Evolutionary conservation across 148 eudicot species (phyloP), one percentile per base, ranked within the genome.

Genomic region (Persicaria tinctoria): DNA sequence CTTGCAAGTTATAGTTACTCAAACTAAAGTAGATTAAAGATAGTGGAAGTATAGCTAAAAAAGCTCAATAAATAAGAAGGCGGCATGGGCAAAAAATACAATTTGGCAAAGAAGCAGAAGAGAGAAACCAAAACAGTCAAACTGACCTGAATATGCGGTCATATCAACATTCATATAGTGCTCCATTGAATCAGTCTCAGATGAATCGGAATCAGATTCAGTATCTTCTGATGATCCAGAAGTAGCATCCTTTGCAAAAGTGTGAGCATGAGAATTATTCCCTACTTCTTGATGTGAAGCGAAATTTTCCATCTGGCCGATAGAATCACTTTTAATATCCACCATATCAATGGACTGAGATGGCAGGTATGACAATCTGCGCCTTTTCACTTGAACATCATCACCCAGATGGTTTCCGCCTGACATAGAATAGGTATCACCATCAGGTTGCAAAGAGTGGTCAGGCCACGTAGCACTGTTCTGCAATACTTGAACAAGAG

Each of bases 131-230:
- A 63, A 59, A 45, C 4, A 14, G 53, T 8, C 74, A 75, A 16
- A 59, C 57, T 8, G 53, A 90, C 97, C 97, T 87, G 95, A 84
- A 76, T 80, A 84, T 79, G 77, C 54, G 64, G 76, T 68, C 82
- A 81, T 74, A 72, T 81, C 87, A 14, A 82, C 85, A 74, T 83
- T 85, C 13, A 80, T 76, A 63, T 80, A 87, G 74, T 83, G 82
- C 72, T 83, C 88, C 62, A 87, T 56, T 75, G 89, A 87, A 69
- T 86, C 86, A 17, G 91, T 87, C 68, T 84, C 91, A 2, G 93
- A 90, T 71, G 95, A 92, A 83, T 88, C 95, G 69, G 95, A 92
- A 83, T 88, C 97, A 68, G 95, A 87, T 86, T 92, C 90, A 74
- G 97, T 87, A 77, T 86, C 85, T 80, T 92, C 95, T 2, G 89